Conservation (phyloP, 495 filamentous ascomycete genomes). For the Achaetomiella virescens region DNA sequence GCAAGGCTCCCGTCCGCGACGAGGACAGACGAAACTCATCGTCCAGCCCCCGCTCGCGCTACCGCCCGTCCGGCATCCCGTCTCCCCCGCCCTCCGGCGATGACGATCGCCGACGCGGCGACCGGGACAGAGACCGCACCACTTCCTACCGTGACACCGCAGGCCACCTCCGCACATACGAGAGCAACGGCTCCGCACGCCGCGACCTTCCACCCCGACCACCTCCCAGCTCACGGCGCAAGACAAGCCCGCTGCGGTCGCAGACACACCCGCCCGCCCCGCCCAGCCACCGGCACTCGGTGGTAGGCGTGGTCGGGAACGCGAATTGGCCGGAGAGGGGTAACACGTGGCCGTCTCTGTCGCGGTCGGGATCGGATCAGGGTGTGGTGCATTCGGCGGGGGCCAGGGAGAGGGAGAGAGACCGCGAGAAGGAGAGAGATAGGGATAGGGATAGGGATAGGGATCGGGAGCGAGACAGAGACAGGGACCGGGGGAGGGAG, state of each 20-base stretch:
- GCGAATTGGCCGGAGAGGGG: not conserved
- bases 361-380: not conserved
- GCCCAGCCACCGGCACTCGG: not conserved
- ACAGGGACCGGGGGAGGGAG: not conserved
- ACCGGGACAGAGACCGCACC: slow-evolving; percentile 4
- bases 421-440: not conserved
- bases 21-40: not conserved
- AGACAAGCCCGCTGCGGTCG: not conserved
- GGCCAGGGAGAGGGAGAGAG: not conserved
- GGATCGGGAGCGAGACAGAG: not conserved
- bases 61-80: not conserved
- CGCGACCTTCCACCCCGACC: slow-evolving; percentile 3
- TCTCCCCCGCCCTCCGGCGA: slow-evolving; percentile 5
- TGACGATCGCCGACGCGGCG: not conserved
- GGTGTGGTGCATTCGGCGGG: not conserved
- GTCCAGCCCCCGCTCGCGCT: slow-evolving; percentile 2
- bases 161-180: not conserved
- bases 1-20: not conserved
- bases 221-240: not conserved
- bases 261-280: too few relatives aligned
- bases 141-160: not conserved
- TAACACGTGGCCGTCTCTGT: not conserved
- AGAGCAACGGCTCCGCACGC: slow-evolving; percentile 9
- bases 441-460: not conserved
- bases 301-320: not conserved